A percentile compares a stretch with the other conserved stretches of the same genome.
Evolutionary conservation across 345 rosid genomes (phyloP).

Genomic region (Abelmoschus esculentus): DNA sequence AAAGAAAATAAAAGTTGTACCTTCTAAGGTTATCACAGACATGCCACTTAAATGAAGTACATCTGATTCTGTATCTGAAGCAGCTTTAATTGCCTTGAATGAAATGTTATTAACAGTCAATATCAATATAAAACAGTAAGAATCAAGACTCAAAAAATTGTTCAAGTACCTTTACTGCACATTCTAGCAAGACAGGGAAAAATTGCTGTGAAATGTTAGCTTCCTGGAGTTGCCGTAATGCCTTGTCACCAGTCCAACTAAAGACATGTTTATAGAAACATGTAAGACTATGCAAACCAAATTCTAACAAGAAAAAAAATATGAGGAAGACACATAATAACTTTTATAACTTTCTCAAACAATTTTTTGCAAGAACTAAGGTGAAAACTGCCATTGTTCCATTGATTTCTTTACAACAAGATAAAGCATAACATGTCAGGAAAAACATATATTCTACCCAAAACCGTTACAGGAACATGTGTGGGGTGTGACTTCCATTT

Average conservation of each 20-base stretch:
- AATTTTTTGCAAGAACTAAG: background rate
- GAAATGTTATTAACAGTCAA: constrained; percentile 16
- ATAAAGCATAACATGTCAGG: background rate
- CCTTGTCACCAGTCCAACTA: constrained; percentile 93
- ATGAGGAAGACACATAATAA: background rate
- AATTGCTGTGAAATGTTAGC: constrained; percentile 74
- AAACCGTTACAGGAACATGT: background rate
- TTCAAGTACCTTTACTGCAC: constrained; percentile 64
- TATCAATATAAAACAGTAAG: constrained; percentile 9
- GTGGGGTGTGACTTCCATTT: background rate
- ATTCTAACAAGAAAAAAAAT: background rate
- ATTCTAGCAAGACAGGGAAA: constrained; percentile 78
- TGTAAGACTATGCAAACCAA: constrained; percentile 1
- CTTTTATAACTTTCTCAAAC: background rate
- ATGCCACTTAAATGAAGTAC: constrained; percentile 69
- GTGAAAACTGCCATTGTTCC: background rate
- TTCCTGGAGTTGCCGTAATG: constrained; percentile 78
- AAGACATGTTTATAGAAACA: background rate
- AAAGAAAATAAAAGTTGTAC: constrained; percentile 24
- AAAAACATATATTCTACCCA: background rate
- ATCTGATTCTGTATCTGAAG: constrained; percentile 66
- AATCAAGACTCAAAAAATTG: constrained; percentile 6
- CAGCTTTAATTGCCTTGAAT: constrained; percentile 71
- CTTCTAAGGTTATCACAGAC: constrained; percentile 71
- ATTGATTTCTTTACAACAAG: background rate